Percentiles rank a stretch among this genome's conserved stretches.
Conservation (phyloP, 2,329 filamentous ascomycete species). For the Aspergillus candidus region DNA sequence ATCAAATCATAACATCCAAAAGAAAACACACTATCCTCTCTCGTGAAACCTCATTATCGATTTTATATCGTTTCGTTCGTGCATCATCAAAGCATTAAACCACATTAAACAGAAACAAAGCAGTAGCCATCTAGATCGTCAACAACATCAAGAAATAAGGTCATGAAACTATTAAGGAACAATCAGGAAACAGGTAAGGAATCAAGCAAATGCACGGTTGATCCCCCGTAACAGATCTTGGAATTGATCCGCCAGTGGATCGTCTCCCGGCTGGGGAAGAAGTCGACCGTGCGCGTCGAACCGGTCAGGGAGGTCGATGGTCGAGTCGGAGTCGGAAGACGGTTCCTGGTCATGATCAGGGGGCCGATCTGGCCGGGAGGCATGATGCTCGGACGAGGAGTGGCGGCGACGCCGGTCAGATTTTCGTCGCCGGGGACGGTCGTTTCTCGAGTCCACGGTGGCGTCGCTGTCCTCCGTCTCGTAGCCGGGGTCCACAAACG, state of each 20-base stretch:
- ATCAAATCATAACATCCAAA: background rate
- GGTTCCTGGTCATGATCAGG: slow-evolving; percentile 4
- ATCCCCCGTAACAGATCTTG: slow-evolving; percentile 33
- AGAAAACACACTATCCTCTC: too few relatives aligned
- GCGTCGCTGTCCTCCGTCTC: slow-evolving; percentile 41
- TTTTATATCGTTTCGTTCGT: too few relatives aligned
- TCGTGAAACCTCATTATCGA: background rate
- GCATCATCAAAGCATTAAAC: too few relatives aligned
- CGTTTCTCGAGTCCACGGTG: slow-evolving; percentile 22
- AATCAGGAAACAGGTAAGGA: background rate
- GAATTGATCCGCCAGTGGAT: slow-evolving; percentile 30
- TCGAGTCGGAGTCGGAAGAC: slow-evolving; percentile 37
- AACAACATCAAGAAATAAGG: background rate
- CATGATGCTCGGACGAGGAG: slow-evolving; percentile 19
- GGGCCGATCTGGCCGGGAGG: slow-evolving; percentile 8
- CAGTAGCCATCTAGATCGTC: background rate
- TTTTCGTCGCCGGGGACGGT: slow-evolving; percentile 18
- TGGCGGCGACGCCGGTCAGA: slow-evolving; percentile 13
- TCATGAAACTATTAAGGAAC: background rate
- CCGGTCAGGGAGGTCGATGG: slow-evolving; percentile 39
- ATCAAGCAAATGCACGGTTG: slow-evolving; percentile 19
- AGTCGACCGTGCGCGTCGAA: slow-evolving; percentile 39
- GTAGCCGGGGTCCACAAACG: slow-evolving; percentile 33
- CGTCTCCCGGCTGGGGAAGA: slow-evolving; percentile 27
- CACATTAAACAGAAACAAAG: background rate